Evolutionary conservation across 352 stramenopile species (phyloP).

Genomic region (Lagenidium giganteum): DNA sequence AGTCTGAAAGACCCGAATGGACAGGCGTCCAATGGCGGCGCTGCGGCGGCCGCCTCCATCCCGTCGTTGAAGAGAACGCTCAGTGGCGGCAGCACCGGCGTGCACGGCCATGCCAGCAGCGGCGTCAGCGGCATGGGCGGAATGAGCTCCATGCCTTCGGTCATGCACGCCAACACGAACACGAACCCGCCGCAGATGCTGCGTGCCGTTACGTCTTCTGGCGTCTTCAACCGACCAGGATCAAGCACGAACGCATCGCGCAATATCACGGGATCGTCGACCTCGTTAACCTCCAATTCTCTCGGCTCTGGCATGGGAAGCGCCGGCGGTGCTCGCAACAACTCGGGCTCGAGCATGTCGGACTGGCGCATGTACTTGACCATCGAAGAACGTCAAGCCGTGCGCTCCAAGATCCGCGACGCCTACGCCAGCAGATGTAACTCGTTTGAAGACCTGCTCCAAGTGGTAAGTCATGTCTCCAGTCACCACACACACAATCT

Average conservation of each 20-base stretch:
- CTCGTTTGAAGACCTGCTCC: conserved; percentile 84
- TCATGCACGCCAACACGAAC: conserved; percentile 58
- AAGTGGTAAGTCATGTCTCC: conserved; percentile 58
- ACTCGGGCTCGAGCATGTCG: conserved; percentile 49
- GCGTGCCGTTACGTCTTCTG: conserved; percentile 76
- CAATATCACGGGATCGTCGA: neutral
- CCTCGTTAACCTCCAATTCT: neutral
- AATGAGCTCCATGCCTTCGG: conserved; percentile 76
- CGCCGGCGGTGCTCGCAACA: conserved; percentile 41
- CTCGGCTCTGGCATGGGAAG: conserved; percentile 9
- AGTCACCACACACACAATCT: too few species aligned
- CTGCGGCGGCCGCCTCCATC: conserved; percentile 42
- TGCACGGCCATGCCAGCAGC: conserved; percentile 20
- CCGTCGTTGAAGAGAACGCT: conserved; percentile 84
- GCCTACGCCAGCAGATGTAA: conserved; percentile 82
- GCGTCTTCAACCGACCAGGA: conserved; percentile 69
- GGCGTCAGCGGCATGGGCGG: conserved; percentile 52
- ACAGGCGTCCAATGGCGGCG: conserved; percentile 35
- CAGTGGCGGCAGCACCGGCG: conserved; percentile 49
- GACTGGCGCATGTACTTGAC: conserved; percentile 89
- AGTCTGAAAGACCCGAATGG: conserved; percentile 53
- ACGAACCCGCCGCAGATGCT: conserved; percentile 81
- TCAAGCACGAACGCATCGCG: neutral
- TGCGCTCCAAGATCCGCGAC: conserved; percentile 84
- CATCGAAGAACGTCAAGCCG: conserved; percentile 86